Evolutionary conservation across 768 basidiomycete species (phyloP).

Genomic region (Dioszegia hungarica): DNA sequence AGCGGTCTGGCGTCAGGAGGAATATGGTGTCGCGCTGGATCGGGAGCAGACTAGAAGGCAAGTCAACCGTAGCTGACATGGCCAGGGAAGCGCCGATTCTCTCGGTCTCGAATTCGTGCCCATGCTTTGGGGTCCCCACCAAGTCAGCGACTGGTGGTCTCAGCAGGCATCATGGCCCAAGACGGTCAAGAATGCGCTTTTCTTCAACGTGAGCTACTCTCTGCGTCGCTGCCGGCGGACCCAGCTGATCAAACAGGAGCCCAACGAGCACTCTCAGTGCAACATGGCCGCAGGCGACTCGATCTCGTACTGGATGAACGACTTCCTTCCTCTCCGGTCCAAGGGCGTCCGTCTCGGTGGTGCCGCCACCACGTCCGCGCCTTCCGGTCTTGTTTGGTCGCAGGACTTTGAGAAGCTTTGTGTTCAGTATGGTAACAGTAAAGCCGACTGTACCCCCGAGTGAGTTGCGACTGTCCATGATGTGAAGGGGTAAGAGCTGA

Average conservation of each 20-base stretch:
- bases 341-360: conserved; percentile 60
- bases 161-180: conserved; percentile 54
- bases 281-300: conserved; percentile 58
- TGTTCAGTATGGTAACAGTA: conserved; percentile 31
- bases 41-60: no score
- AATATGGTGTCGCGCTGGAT: no score
- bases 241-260: conserved; percentile 53
- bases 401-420: conserved; percentile 58
- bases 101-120: conserved; percentile 59
- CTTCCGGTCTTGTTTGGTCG: conserved; percentile 64
- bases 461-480: no score
- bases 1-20: no score
- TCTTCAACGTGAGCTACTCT: conserved; percentile 62
- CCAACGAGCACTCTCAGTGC: conserved; percentile 62
- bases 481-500: no score
- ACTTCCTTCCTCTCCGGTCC: conserved; percentile 59
- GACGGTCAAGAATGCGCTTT: conserved; percentile 53
- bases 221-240: background rate
- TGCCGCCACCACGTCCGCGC: conserved; percentile 65
- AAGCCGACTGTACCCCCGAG: conserved; percentile 46
- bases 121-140: conserved; percentile 67
- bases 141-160: conserved; percentile 47
- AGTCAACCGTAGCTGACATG: background rate
- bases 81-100: conserved; percentile 40
- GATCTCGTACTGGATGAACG: conserved; percentile 58